Percentiles rank a stretch among this genome's conserved stretches.
Evolutionary conservation across 2,329 filamentous ascomycete genomes (phyloP).

Genomic region (Fusarium sambucinum): DNA sequence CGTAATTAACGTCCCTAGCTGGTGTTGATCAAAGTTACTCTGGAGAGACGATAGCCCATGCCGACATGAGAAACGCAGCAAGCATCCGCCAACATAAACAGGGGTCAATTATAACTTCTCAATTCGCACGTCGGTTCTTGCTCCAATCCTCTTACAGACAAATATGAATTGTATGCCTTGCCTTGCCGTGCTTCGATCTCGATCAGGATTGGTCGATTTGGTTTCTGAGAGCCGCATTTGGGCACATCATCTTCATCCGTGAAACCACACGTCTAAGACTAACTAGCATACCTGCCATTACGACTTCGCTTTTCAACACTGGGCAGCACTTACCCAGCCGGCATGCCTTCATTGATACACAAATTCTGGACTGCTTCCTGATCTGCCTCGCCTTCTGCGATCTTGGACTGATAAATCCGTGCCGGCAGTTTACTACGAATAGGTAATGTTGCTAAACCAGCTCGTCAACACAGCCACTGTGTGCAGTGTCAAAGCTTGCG

Average conservation of each 20-base stretch:
- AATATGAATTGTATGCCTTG: neutral
- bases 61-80: slow-evolving; percentile 17
- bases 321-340: too few species aligned
- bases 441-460: neutral
- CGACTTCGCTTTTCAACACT: slow-evolving; percentile 20
- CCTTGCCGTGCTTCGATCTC: slow-evolving; percentile 11
- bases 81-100: slow-evolving; percentile 17
- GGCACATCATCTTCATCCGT: slow-evolving; percentile 34
- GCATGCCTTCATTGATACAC: slow-evolving; percentile 2
- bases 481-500: slow-evolving; percentile 8
- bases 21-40: slow-evolving; percentile 27
- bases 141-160: neutral
- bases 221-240: slow-evolving; percentile 20
- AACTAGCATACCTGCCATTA: neutral
- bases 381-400: slow-evolving; percentile 8
- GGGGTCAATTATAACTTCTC: slow-evolving; percentile 10
- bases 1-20: slow-evolving; percentile 29
- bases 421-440: neutral
- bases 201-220: slow-evolving; percentile 20
- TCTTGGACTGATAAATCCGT: neutral
- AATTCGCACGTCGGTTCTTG: neutral
- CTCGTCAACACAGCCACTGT: neutral
- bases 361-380: slow-evolving; percentile 15
- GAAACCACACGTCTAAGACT: slow-evolving; percentile 14
- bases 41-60: slow-evolving; percentile 38